Percentiles rank a stretch among this genome's conserved stretches.
These are phyloP conservation scores for Chaetomium fimeti DNA, from an alignment of 495 filamentous ascomycete species.

Conservation along the genomic window DNA sequence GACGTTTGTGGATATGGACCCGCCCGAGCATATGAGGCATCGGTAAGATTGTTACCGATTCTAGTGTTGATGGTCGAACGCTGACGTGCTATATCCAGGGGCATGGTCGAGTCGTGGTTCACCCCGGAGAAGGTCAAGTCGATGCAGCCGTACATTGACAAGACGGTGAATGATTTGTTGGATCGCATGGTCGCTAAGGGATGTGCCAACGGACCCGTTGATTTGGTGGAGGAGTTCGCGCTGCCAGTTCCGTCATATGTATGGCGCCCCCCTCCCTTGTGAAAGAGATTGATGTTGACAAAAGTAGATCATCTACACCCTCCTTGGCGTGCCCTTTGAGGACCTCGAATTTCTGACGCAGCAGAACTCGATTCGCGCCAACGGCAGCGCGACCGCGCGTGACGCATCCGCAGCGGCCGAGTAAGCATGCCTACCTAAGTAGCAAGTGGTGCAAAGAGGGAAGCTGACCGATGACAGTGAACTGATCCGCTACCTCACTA, in stretches of 20 bases:
- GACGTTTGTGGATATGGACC: slow-evolving; percentile 53
- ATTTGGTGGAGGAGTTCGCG: slow-evolving; percentile 46
- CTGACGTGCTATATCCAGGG: slow-evolving; percentile 18
- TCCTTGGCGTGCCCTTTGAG: slow-evolving; percentile 49
- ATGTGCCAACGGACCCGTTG: slow-evolving; percentile 36
- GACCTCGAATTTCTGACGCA: slow-evolving; percentile 45
- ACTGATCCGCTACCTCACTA: slow-evolving; percentile 42
- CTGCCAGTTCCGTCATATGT: slow-evolving; percentile 47
- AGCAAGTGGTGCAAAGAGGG: neutral
- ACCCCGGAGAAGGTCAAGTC: slow-evolving; percentile 38
- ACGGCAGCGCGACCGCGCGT: slow-evolving; percentile 43
- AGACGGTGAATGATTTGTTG: slow-evolving; percentile 43
- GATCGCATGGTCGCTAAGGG: slow-evolving; percentile 38
- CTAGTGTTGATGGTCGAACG: neutral
- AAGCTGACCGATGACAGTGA: slow-evolving; percentile 24
- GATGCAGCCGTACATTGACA: slow-evolving; percentile 44
- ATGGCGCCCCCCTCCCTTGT: neutral
- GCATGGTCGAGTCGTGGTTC: slow-evolving; percentile 48
- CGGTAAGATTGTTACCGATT: slow-evolving; percentile 15
- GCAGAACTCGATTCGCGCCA: slow-evolving; percentile 45
- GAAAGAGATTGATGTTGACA: neutral
- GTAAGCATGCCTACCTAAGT: slow-evolving; percentile 24
- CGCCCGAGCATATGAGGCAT: slow-evolving; percentile 46
- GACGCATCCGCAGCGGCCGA: slow-evolving; percentile 43
- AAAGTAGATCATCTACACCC: slow-evolving; percentile 48